Base-by-base conservation (phyloP, 176 grass and related monocot species). In the Avena eriantha region DNA sequence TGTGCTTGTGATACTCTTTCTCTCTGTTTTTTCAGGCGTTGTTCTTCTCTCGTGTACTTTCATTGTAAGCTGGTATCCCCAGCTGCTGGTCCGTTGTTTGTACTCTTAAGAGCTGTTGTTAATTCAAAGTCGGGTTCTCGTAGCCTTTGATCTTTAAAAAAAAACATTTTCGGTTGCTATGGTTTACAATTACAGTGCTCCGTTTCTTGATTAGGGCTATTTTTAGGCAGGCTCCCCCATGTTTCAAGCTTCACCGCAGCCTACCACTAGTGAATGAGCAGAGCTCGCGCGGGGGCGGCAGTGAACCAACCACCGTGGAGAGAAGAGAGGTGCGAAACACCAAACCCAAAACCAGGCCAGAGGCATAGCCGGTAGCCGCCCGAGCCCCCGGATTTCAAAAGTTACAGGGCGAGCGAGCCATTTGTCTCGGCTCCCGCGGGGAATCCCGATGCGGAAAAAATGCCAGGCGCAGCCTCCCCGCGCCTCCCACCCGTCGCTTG, bases 401-500 rank as follows among this genome's bases (percentile, higher is more conserved):
- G 11, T 39, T 36, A 50, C 57, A 73, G 9, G 5, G 67, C 5
- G 12, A 22, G 31, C 48, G 77, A 54, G 53, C 64, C 73, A 22
- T 78, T 82, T 70, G 88, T 82, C 77, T 34, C 22, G 75, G 81
- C 76, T 57, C 36, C 80, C 85, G 81, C 85, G 87, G 86, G 77
- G 90, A 91, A 91, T 88, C 86, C 90, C 82, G 23, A 77, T 14
- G 85, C 76, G 81, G 75, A 22, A 69, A 22, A 63, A 18, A 77
- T 14, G 83, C 11, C 78, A 66, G 19, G 8, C 36, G 76, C 77
- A 54, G 82, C 90, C 74, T 77, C 49, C 74, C 86, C 82, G 70
- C 82, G 90, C 86, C 90, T 71, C 77, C 90, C 90, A 88, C 53
- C 82, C 90, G 70, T 75, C 59, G 77, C 51, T n/a, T 82, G 86